A percentile compares a stretch with the other conserved stretches of the same genome.
Evolutionary conservation across 805 yeast genomes (phyloP).

Genomic region (Grigorovia jiainica): DNA sequence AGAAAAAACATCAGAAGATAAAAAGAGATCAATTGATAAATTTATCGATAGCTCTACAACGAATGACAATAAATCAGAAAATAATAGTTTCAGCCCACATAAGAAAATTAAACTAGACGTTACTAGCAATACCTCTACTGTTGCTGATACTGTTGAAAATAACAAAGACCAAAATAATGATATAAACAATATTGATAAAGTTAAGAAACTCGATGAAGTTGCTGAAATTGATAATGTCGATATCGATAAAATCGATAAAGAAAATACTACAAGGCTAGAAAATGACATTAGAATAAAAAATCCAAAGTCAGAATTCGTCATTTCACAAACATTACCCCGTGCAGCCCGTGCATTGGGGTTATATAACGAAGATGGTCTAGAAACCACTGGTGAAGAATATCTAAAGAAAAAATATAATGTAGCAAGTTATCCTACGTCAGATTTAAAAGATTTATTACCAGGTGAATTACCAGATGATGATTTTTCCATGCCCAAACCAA

Average conservation of each 20-base stretch:
- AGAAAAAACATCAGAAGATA: neutral
- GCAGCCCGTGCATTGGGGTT: slow-evolving; percentile 58
- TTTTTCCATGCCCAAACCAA: slow-evolving; percentile 71
- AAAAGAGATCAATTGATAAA: neutral
- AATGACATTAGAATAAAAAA: slow-evolving; percentile 55
- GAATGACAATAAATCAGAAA: neutral
- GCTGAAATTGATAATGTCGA: slow-evolving; percentile 4
- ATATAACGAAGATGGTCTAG: slow-evolving; percentile 54
- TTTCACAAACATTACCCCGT: slow-evolving; percentile 57
- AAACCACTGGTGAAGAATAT: slow-evolving; percentile 63
- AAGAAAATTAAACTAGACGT: no score
- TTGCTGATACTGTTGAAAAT: neutral
- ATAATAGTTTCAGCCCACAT: no score
- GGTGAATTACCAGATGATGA: slow-evolving; percentile 85
- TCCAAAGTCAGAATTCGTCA: slow-evolving; percentile 69
- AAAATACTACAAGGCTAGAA: slow-evolving; percentile 19
- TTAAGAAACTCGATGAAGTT: slow-evolving; percentile 3
- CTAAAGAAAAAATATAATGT: slow-evolving; percentile 74
- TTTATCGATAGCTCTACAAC: neutral
- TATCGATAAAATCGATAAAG: neutral
- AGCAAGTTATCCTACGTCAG: slow-evolving; percentile 77
- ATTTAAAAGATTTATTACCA: slow-evolving; percentile 66
- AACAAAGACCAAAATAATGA: neutral
- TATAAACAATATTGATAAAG: neutral
- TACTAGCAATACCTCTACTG: neutral